A percentile compares a stretch with the other conserved stretches of the same genome.
Evolutionary conservation across 2,329 filamentous ascomycete genomes (phyloP).

Genomic region (Onygenales sp.): DNA sequence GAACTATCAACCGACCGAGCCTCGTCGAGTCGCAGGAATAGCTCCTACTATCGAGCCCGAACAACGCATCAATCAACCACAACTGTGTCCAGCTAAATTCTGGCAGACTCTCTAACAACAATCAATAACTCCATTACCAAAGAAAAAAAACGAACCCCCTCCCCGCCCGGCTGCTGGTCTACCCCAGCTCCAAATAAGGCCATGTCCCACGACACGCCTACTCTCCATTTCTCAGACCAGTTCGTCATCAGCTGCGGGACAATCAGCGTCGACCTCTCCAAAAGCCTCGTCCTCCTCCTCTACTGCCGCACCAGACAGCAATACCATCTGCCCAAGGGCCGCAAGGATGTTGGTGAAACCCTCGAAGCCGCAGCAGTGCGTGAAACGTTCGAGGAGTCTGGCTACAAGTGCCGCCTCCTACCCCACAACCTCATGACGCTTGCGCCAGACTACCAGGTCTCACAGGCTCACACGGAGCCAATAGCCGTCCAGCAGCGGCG

Average conservation of each 20-base stretch:
- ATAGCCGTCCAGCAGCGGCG: constrained; percentile 3
- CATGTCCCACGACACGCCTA: background rate
- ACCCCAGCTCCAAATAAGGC: background rate
- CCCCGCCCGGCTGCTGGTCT: background rate
- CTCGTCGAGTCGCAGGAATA: no score
- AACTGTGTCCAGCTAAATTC: no score
- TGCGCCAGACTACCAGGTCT: background rate
- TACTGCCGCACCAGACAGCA: constrained; percentile 5
- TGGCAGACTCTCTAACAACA: no score
- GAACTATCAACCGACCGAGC: no score
- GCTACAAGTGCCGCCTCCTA: constrained; percentile 5
- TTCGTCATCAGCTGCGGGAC: constrained; percentile 14
- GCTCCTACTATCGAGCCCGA: no score
- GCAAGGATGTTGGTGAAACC: constrained; percentile 17
- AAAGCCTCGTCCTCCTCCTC: constrained; percentile 10
- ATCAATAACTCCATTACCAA: background rate
- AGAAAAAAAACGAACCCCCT: background rate
- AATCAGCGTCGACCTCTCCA: constrained; percentile 10
- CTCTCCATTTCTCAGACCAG: constrained; percentile 7
- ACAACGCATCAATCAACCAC: no score
- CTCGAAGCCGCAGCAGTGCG: constrained; percentile 16
- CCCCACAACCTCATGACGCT: constrained; percentile 2
- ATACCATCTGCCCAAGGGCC: constrained; percentile 19
- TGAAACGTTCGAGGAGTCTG: constrained; percentile 19
- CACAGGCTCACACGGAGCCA: constrained; percentile 4